Evolutionary conservation across 2,329 filamentous ascomycete species (phyloP).

Genomic region (Phoma sp.): DNA sequence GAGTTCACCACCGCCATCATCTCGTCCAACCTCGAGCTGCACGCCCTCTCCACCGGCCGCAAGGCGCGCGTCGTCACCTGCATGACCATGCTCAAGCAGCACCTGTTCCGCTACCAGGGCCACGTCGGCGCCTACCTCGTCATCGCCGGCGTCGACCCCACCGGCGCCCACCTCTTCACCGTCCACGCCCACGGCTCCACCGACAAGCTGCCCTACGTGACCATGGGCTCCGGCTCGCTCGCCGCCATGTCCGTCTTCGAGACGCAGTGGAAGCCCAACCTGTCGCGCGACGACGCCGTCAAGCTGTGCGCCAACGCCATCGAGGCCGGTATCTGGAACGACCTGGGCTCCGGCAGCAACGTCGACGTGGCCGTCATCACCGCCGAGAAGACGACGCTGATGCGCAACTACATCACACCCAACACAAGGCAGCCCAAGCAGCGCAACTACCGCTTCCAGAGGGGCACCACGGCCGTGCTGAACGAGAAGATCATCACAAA

Average conservation of each 20-base stretch:
- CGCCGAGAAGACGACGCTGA: conserved; percentile 88
- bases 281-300: conserved; percentile 82
- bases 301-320: conserved; percentile 86
- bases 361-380: conserved; percentile 97
- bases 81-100: conserved; percentile 99
- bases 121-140: conserved; percentile 98
- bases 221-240: conserved; percentile 95
- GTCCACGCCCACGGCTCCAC: conserved; percentile 98
- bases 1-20: conserved; percentile 99
- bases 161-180: conserved; percentile 93
- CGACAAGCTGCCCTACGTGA: conserved; percentile 98
- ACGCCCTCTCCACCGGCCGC: conserved; percentile 93
- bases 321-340: conserved; percentile 97
- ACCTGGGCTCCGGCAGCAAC: conserved; percentile 94
- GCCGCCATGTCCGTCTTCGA: conserved; percentile 99
- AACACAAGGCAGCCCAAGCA: conserved; percentile 92
- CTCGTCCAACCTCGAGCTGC: conserved; percentile 97
- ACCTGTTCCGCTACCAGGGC: conserved; percentile 97
- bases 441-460: conserved; percentile 87
- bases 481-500: conserved; percentile 96
- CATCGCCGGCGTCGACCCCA: conserved; percentile 94
- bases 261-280: conserved; percentile 84
- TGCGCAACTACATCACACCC: conserved; percentile 91
- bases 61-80: conserved; percentile 97
- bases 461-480: conserved; percentile 92